phyloP scores from a whole-genome alignment of 2,329 filamentous ascomycete species.

The Alternaria metachromatica region DNA sequence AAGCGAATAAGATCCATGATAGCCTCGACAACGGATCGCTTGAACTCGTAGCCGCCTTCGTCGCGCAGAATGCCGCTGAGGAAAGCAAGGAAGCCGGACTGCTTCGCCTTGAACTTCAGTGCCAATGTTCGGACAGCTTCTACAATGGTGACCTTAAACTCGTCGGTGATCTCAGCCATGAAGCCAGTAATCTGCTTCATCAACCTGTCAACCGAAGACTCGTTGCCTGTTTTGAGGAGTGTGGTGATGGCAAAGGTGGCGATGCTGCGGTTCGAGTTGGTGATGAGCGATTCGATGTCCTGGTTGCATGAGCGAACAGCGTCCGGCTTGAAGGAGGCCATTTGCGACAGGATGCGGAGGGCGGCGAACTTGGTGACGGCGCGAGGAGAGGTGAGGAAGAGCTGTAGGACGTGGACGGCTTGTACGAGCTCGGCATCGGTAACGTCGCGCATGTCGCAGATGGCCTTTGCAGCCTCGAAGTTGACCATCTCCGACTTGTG shows the following conservation, averaged over 20 bases:
- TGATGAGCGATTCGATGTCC: slow-evolving; percentile 95
- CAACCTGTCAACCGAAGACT: slow-evolving; percentile 92
- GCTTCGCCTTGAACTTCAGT: slow-evolving; percentile 97
- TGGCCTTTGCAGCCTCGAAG: slow-evolving; percentile 97
- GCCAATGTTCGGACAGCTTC: slow-evolving; percentile 96
- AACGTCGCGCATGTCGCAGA: slow-evolving; percentile 92
- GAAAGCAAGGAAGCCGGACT: slow-evolving; percentile 97
- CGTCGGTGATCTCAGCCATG: slow-evolving; percentile 98
- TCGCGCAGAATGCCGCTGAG: slow-evolving; percentile 95
- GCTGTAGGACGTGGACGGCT: slow-evolving; percentile 91
- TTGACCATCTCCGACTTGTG: slow-evolving; percentile 96
- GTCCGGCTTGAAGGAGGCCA: slow-evolving; percentile 94
- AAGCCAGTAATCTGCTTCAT: slow-evolving; percentile 99
- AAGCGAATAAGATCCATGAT: slow-evolving; percentile 99
- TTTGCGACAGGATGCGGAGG: slow-evolving; percentile 93
- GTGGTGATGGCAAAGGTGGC: slow-evolving; percentile 99
- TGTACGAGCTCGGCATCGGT: slow-evolving; percentile 90
- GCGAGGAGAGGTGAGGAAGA: slow-evolving; percentile 94
- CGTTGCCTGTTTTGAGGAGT: slow-evolving; percentile 96
- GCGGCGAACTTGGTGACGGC: slow-evolving; percentile 98
- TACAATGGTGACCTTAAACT: slow-evolving; percentile 99
- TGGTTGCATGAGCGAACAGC: slow-evolving; percentile 94
- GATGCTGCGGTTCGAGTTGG: slow-evolving; percentile 95
- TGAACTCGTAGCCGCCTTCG: slow-evolving; percentile 98
- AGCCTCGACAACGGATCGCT: slow-evolving; percentile 95